Evolutionary conservation across 1,284 basidiomycete genomes (phyloP), one percentile per base, ranked within the genome.

Genomic region (Ceratobasidium sp.): DNA sequence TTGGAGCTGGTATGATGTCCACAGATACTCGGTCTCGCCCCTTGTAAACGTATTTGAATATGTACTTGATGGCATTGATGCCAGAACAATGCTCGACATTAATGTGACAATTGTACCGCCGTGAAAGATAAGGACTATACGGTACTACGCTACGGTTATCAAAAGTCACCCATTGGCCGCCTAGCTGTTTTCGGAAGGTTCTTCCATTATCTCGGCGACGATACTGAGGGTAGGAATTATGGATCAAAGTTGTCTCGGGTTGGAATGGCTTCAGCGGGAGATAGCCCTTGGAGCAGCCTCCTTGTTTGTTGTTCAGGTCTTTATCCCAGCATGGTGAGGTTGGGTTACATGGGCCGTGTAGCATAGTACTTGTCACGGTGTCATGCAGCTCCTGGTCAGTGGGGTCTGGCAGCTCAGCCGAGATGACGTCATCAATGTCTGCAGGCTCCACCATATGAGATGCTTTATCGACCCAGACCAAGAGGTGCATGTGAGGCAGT

Each of bases 31-130:
- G 81, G 80, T 89, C 87, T 23, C 80, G 71, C 0, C 89, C 88
- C 79, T 89, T 89, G 77, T 86, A 83, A 56, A 88, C 83, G 78
- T 89, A 89, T 78, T 89, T 89, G 82, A 85, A 84, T 3, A 85
- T 77, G 78, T 89, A 89, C 78, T 89, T 88, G 79, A 87, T 75
- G 0, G 85, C 82, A 0, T 76, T 78, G 20, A 87, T 77, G 0
- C 82, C 83, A 3, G 82, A 78, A 1, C 81, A 82, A 68, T 84
- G 84, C 70, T 88, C 86, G 0, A 87, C 80, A 78, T 90, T 90
- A 78, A 90, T 87, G 79, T 90, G 89, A 75, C 88, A 88, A 23
- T 85, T 59, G 64, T 84, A 87, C 20, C 82, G 78, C 1, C 80
- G 74, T 3, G 78, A 79, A 0, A 87, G 80, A 59, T 81, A 84